Evolutionary conservation across 371 early-diverging fungal species (phyloP), one percentile per base, ranked within the genome.

Genomic region (Circinella minor): DNA sequence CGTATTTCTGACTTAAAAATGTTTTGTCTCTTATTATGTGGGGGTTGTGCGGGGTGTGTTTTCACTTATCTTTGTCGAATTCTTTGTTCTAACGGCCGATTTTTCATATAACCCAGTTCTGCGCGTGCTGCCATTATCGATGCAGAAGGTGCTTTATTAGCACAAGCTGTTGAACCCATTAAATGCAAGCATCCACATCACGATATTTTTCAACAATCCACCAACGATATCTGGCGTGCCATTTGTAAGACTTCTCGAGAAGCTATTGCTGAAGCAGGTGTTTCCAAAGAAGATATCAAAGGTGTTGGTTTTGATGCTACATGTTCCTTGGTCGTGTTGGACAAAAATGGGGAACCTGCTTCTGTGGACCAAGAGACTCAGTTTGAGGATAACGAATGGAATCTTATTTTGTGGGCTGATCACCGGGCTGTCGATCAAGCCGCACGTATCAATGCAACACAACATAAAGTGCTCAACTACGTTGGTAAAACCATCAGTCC

Each of bases 291-390:
- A 0, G 76, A 74, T 8, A 82, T 88, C 65, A 82, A 80, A 47
- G 91, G 93, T 10, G 80, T 92, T 18, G 93, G 93, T 0, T 91
- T 93, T 66, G 94, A 93, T 69, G 94, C 90, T 3, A 93, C 94
- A 0, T 93, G 94, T 71, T 90, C 89, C 4, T 74, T 93, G 11
- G 92, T 89, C 7, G 89, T 83, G 8, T 70, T 89, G 60, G 86
- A 88, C 47, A 80, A 83, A 20, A 59, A 80, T 11, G 85, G 83
- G 3, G 51, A 72, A 1, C 90, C 91, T 0, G 80, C 87, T 0
- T 81, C 89, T 6, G 80, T 91, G 27, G 81, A 86, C 43, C 74
- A 78, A 9, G 72, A 38, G 0, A 81, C 80, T 48, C 68, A 66
- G 1, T 84, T 82, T 67, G 70, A 75, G 36, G 78, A 86, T 47